Base-by-base conservation (phyloP, 2,329 filamentous ascomycete species). In the Aspergillus nomiae region DNA sequence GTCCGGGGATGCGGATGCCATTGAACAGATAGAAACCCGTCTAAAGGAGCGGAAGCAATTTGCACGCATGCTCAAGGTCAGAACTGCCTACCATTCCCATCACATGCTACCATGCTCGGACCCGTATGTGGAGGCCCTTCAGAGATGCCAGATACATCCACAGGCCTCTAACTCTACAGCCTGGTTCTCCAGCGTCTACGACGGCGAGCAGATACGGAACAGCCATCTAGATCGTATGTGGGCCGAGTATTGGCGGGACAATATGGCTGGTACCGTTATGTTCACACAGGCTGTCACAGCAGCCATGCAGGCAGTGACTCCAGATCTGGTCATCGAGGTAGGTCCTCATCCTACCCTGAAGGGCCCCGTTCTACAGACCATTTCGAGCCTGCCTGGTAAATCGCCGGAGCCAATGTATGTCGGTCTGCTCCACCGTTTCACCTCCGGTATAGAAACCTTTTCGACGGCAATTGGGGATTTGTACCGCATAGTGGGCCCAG, bases 71-170 rank as follows among this genome's bases (percentile, higher is more conserved):
- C 75, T 85, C 0, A 73, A 76, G 53, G 78, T 83, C 4, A 76
- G 80, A 30, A 75, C 69, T 12, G 81, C 82, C 0, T 84, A 82
- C 54, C 81, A 83, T 59, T 81, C 79, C 0, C 74, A 76, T 38
- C 80, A 82, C 43, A 82, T 82, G 79, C 7, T 70, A 21, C 60
- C 69, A 1, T 76, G 76, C 53, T 69, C 73, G 6, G 66, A 61
- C 7, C 65, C 70, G 2, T 80, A 81, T 56, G 60, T 70, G 21
- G 61, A 63, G n/a, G 63, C 68, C 3, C 58, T 72, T 11, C 63
- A 59, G 10, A 64, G 65, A 9, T 70, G 67, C 36, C 50, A 50
- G 4, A 50, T 62, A 45, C 59, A 30, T 24, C 34, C 26, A 34
- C 28, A 5, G n/a, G n/a, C 32, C 32, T 12, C 7, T 28, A 57